These are phyloP conservation scores for Nicotiana rustica DNA, from an alignment of 305 asterid genomes.

Conservation along the genomic window DNA sequence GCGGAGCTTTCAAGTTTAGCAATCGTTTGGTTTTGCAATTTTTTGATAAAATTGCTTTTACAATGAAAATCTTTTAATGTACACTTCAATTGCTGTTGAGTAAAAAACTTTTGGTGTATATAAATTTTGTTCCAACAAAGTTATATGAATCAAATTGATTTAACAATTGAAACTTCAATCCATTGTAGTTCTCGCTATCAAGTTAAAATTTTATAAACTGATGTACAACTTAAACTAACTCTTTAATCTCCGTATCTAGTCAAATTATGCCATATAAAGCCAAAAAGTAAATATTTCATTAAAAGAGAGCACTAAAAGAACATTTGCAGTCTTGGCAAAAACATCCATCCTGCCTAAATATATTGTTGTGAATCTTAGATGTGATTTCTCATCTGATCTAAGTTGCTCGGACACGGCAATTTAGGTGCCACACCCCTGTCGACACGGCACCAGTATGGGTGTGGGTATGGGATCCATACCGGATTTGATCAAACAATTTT, in stretches of 20 bases:
- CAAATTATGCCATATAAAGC: neutral
- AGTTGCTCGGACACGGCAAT: too few species aligned
- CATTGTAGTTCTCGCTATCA: neutral
- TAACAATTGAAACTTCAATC: neutral
- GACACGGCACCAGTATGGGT: too few species aligned
- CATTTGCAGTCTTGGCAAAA: neutral
- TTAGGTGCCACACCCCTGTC: too few species aligned
- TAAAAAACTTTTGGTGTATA: neutral
- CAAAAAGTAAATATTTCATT: neutral
- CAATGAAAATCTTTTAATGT: too few species aligned
- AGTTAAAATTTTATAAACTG: neutral
- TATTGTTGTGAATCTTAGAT: too few species aligned
- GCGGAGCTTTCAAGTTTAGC: too few species aligned
- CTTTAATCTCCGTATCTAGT: neutral
- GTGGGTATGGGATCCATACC: too few species aligned
- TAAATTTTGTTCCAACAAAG: conserved; percentile 7
- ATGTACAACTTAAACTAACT: neutral
- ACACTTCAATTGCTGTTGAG: neutral
- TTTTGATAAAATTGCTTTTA: too few species aligned
- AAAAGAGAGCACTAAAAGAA: neutral
- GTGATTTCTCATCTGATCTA: too few species aligned
- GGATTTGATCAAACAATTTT: too few species aligned
- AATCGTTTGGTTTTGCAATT: too few species aligned
- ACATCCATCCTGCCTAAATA: too few species aligned
- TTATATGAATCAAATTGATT: neutral